Evolutionary conservation across 495 filamentous ascomycete species (phyloP), one percentile per base, ranked within the genome.

Genomic region (Lasiosphaeris hirsuta): DNA sequence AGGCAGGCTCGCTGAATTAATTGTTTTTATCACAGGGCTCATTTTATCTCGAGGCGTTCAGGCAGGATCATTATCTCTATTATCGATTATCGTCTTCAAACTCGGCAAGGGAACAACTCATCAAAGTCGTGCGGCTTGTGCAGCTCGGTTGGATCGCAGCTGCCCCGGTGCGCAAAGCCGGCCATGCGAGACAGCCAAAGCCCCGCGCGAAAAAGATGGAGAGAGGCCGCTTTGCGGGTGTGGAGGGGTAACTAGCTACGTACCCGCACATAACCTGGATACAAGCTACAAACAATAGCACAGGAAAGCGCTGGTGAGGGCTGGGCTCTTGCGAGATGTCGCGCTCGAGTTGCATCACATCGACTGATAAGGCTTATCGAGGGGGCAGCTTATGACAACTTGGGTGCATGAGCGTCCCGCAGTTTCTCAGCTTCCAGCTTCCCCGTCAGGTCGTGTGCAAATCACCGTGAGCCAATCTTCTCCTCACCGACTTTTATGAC

Each of bases 401-500:
- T 41, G 23, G 23, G 7, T 39, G 57, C 51, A 42, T 36, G 23
- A 13, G 41, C n/a, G n/a, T n/a, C 7, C 9, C 10, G 15, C 59
- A 61, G 23, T 30, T 30, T 30, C 23, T 5, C 23, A 30, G 23
- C 23, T 30, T 5, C 23, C 23, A 30, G 23, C 23, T n/a, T n/a
- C n/a, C n/a, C n/a, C 23, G 23, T 30, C n/a, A n/a, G n/a, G n/a
- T n/a, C n/a, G n/a, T 30, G 23, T 30, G 23, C 23, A 30, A 61
- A 56, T 57, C 59, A 53, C 51, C 40, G 40, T 33, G 10, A 36
- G 46, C 45, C 17, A 47, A 10, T 34, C 40, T 41, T 38, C 23
- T 33, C 23, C 51, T 64, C 62, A 64, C 62, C 62, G 62, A 61
- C 56, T 61, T 61, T 59, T 61, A 50, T 50, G 47, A 53, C 58